A percentile compares a stretch with the other conserved stretches of the same genome.
phyloP scores from a whole-genome alignment of 768 basidiomycete species.

The Boletus insuetus region DNA sequence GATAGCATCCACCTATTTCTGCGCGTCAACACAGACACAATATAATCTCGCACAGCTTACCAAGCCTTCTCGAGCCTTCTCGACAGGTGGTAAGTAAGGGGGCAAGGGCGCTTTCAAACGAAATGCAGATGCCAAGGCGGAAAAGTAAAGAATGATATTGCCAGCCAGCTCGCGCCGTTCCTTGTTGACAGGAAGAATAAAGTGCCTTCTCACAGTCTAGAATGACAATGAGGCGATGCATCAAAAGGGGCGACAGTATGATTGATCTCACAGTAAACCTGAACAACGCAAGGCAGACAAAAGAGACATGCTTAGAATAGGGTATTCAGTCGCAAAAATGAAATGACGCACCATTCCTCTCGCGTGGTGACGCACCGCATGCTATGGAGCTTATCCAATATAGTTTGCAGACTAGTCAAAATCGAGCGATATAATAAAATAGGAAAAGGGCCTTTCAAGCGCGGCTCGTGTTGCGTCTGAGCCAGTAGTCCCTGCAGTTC shows the following conservation, averaged over 20 bases:
- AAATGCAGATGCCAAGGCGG: constrained; percentile 75
- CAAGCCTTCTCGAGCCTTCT: constrained; percentile 75
- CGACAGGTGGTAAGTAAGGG: constrained; percentile 92
- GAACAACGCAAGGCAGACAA: neutral
- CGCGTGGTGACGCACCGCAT: constrained; percentile 97
- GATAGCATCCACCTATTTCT: constrained; percentile 71
- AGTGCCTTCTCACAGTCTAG: constrained; percentile 79
- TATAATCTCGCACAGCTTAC: constrained; percentile 39
- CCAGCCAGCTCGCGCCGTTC: constrained; percentile 94
- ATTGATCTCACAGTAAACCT: constrained; percentile 67
- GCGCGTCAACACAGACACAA: neutral
- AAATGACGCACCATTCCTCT: constrained; percentile 75
- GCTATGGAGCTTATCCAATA: constrained; percentile 86
- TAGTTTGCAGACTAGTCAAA: constrained; percentile 77
- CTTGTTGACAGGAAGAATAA: constrained; percentile 86
- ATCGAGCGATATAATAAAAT: constrained; percentile 79
- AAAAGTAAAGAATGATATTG: constrained; percentile 89
- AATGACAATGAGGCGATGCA: neutral
- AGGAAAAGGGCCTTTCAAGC: constrained; percentile 95
- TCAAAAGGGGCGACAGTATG: neutral
- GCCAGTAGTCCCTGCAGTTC: constrained; percentile 81
- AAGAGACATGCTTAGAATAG: constrained; percentile 7
- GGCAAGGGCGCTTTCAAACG: constrained; percentile 90
- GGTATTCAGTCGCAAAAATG: neutral
- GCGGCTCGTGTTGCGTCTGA: constrained; percentile 90